Base-by-base conservation (phyloP, 2,329 filamentous ascomycete genomes). In the Alternaria sp. region DNA sequence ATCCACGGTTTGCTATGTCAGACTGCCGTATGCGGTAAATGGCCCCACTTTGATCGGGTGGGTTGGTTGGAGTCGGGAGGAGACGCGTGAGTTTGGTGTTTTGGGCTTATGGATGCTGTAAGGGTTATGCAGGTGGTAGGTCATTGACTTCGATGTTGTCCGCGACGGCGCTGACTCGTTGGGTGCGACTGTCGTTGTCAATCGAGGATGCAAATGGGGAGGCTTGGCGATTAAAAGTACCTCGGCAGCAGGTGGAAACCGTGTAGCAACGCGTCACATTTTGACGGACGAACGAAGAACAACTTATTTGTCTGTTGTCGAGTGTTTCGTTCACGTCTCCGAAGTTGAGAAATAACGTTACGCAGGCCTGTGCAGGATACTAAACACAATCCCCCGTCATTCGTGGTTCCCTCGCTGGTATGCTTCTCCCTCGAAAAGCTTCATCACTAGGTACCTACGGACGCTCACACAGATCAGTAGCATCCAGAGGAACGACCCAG, bases 1-100 rank as follows among this genome's bases (percentile, higher is more conserved):
- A 72, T 78, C 75, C 59, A 78, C 60, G 65, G 66, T 55, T 61
- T 33, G 43, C 30, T 23, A 37, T 37, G 21, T 41, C 15, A 51
- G 45, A 49, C 55, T 77, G 55, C 75, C 73, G 44, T 15, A 73
- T 71, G 26, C 15, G 71, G 75, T 61, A 77, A 55, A 68, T 71
- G 65, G 53, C 54, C 57, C 55, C 51, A 43, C 41, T 37, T 43
- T 51, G 18, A 26, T 45, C 20, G 2, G 41, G 23, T 37, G 23
- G 18, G 37, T 21, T 20, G 45, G 30, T 26, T 25, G 61, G 47
- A 43, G 20, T 58, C 45, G 60, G 45, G 21, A 33, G 23, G 28
- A 30, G 50, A 53, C 12, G 15, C 20, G 28, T 44, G 14, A 47
- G 21, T 23, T 59, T 26, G 55, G 12, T 47, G 33, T n/a, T 28